Conservation (phyloP, 2,329 filamentous ascomycete genomes). For the Lasiodiplodia citricola region DNA sequence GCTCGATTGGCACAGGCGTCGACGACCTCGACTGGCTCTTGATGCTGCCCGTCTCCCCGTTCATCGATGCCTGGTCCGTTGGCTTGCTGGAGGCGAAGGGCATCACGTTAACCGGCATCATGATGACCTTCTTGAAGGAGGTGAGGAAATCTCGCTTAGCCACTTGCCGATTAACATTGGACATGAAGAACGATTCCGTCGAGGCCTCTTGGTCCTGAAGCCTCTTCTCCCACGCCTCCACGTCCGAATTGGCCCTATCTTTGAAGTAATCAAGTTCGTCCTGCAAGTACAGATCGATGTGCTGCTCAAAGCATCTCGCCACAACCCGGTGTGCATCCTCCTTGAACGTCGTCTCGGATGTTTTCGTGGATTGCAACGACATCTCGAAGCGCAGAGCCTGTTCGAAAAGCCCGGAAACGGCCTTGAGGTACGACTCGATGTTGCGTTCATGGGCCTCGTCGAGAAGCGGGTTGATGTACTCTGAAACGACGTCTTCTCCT, state of each 20-base stretch:
- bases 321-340: conserved; percentile 72
- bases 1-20: conserved; percentile 47
- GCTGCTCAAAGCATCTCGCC: conserved; percentile 80
- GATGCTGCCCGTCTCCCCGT: conserved; percentile 37
- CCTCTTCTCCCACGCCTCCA: conserved; percentile 88
- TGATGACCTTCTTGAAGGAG: conserved; percentile 97
- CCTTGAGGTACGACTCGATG: conserved; percentile 79
- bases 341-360: conserved; percentile 64
- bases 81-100: conserved; percentile 45
- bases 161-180: conserved; percentile 88
- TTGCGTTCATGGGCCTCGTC: conserved; percentile 83
- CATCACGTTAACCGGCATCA: conserved; percentile 95
- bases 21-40: conserved; percentile 24
- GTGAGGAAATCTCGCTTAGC: conserved; percentile 96
- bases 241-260: conserved; percentile 74
- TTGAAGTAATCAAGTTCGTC: conserved; percentile 91
- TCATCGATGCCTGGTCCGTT: conserved; percentile 33
- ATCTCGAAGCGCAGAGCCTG: conserved; percentile 80
- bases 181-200: conserved; percentile 94
- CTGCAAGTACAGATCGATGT: conserved; percentile 90
- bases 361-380: conserved; percentile 70
- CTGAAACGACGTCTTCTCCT: conserved; percentile 79
- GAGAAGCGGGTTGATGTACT: conserved; percentile 84
- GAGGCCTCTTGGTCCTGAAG: conserved; percentile 88
- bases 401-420: conserved; percentile 85